phyloP scores from a whole-genome alignment of 2,329 filamentous ascomycete species.

The Sporothrix brunneoviolacea region DNA sequence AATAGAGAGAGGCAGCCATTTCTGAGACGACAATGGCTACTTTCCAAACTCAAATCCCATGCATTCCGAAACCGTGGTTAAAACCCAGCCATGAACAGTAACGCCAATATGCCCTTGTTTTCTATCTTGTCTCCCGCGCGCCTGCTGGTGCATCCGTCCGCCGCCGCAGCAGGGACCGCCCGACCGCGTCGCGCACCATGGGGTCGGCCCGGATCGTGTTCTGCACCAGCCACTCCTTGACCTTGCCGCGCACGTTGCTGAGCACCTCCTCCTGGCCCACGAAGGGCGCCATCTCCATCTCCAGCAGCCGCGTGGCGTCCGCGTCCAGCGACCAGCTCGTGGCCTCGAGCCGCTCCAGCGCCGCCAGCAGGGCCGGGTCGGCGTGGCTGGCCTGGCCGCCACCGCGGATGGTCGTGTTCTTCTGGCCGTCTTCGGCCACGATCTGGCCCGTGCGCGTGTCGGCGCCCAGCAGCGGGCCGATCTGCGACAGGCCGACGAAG shows the following conservation, averaged over 20 bases:
- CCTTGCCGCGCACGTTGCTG: constrained; percentile 58
- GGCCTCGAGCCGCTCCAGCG: constrained; percentile 60
- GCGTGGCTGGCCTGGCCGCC: constrained; percentile 33
- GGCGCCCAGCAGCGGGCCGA: constrained; percentile 58
- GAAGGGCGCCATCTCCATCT: constrained; percentile 76
- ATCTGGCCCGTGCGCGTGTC: constrained; percentile 25
- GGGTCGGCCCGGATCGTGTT: constrained; percentile 75
- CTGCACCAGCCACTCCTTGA: constrained; percentile 83
- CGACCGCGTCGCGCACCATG: constrained; percentile 75
- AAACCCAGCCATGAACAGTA: too few species aligned
- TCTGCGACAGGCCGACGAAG: constrained; percentile 76
- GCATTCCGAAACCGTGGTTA: too few species aligned
- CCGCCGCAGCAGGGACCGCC: constrained; percentile 56
- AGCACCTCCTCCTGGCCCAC: constrained; percentile 61
- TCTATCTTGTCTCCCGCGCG: constrained; percentile 45
- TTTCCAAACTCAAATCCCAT: too few species aligned
- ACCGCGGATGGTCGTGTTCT: constrained; percentile 16
- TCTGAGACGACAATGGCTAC: too few species aligned
- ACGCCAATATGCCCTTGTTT: neutral
- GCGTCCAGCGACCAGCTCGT: constrained; percentile 53
- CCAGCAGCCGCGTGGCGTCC: constrained; percentile 65
- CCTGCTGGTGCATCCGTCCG: constrained; percentile 57
- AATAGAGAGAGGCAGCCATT: too few species aligned
- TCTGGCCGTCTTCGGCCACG: constrained; percentile 26
- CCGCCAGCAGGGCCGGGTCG: constrained; percentile 46